phyloP scores from a whole-genome alignment of 2,329 filamentous ascomycete genomes.

The Eutypella sp. region DNA sequence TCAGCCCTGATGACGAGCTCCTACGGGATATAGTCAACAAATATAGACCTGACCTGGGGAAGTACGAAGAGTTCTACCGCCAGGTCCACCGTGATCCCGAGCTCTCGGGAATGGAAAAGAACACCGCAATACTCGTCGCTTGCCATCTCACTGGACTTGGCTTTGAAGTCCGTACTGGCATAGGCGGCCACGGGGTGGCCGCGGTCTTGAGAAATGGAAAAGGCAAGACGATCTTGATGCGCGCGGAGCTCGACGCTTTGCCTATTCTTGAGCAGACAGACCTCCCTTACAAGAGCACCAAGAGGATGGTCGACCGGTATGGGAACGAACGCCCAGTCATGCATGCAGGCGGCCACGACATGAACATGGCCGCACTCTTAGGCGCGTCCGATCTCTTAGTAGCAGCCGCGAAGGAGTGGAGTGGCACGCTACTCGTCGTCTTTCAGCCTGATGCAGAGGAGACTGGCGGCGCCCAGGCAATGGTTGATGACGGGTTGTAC shows the following conservation, averaged over 20 bases:
- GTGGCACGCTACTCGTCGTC: slow-evolving; percentile 51
- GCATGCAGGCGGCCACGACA: slow-evolving; percentile 66
- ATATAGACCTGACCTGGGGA: too few species aligned
- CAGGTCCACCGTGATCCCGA: slow-evolving; percentile 19
- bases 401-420: slow-evolving; percentile 43
- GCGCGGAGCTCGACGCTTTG: slow-evolving; percentile 46
- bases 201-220: slow-evolving; percentile 16
- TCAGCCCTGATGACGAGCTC: too few species aligned
- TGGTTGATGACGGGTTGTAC: slow-evolving; percentile 3
- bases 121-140: slow-evolving; percentile 12
- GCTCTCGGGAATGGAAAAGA: slow-evolving; percentile 15
- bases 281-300: slow-evolving; percentile 40
- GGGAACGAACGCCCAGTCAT: slow-evolving; percentile 52
- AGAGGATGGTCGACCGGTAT: slow-evolving; percentile 35
- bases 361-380: slow-evolving; percentile 56
- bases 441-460: neutral
- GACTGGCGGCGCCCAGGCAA: neutral
- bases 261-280: slow-evolving; percentile 42
- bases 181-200: slow-evolving; percentile 21
- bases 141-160: slow-evolving; percentile 9
- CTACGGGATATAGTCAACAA: too few species aligned
- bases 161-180: slow-evolving; percentile 12
- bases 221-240: slow-evolving; percentile 35
- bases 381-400: slow-evolving; percentile 49
- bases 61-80: slow-evolving; percentile 9